Evolutionary conservation across 352 stramenopile genomes (phyloP).

Genomic region (Hyaloperonospora brassicae): DNA sequence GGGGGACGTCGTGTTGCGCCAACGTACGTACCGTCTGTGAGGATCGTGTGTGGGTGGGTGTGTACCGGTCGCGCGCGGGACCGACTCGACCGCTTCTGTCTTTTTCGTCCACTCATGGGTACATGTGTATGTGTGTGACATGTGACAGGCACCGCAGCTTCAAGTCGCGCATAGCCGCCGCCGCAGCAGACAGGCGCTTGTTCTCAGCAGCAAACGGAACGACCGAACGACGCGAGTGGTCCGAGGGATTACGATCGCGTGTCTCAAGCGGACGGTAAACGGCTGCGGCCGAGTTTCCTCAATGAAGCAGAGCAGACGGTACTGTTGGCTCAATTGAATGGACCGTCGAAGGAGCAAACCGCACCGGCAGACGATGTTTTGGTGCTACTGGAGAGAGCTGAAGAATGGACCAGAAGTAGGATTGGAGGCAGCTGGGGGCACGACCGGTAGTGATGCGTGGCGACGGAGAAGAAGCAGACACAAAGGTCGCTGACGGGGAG

Average conservation of each 20-base stretch:
- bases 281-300: slow-evolving; percentile 48
- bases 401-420: slow-evolving; percentile 3
- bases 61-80: no score
- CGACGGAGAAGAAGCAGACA: slow-evolving; percentile 19
- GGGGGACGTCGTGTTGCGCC: no score
- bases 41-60: no score
- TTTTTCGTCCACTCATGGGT: background rate
- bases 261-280: slow-evolving; percentile 31
- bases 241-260: slow-evolving; percentile 36
- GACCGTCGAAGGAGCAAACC: slow-evolving; percentile 18
- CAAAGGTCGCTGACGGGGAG: slow-evolving; percentile 1
- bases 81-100: background rate
- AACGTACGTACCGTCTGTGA: no score
- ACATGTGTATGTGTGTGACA: background rate
- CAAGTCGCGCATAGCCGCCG: slow-evolving; percentile 1
- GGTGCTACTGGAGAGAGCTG: no score
- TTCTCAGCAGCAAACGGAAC: slow-evolving; percentile 5
- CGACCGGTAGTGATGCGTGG: slow-evolving; percentile 2
- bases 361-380: slow-evolving; percentile 7
- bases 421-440: background rate
- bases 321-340: slow-evolving; percentile 47
- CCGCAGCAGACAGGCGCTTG: background rate
- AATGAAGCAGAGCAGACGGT: slow-evolving; percentile 53
- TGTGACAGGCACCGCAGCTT: slow-evolving; percentile 10
- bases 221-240: slow-evolving; percentile 52